phyloP scores from a whole-genome alignment of 352 stramenopile genomes.

The Lagenidium sp. region DNA sequence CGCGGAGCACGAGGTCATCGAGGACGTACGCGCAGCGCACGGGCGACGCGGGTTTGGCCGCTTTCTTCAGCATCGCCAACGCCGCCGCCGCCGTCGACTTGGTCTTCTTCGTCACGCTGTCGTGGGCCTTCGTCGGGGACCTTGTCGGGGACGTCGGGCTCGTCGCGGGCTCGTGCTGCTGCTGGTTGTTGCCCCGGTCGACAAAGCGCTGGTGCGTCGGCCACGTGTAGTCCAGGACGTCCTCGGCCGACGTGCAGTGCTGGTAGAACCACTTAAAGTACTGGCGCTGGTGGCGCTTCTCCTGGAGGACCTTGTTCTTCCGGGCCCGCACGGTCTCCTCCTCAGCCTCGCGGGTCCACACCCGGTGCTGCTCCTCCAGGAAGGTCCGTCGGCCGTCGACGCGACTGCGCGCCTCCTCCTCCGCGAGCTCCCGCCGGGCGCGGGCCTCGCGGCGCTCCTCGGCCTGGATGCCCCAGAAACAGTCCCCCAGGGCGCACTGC shows the following conservation, averaged over 20 bases:
- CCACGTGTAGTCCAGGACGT: slow-evolving; percentile 48
- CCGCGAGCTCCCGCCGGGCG: slow-evolving; percentile 22
- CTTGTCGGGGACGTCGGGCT: not conserved
- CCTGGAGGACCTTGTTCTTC: slow-evolving; percentile 14
- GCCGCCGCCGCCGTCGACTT: too few relatives aligned
- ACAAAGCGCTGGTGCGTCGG: slow-evolving; percentile 22
- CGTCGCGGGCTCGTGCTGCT: not conserved
- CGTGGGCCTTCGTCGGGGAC: not conserved
- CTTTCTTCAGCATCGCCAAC: too few relatives aligned
- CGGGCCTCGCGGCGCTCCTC: slow-evolving; percentile 27
- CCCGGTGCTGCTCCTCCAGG: slow-evolving; percentile 16
- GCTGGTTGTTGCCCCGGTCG: not conserved
- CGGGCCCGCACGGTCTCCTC: slow-evolving; percentile 3
- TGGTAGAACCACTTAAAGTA: slow-evolving; percentile 64
- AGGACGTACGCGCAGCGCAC: slow-evolving; percentile 36
- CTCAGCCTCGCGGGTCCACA: slow-evolving; percentile 27
- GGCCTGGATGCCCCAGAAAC: slow-evolving; percentile 54
- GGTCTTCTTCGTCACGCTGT: too few relatives aligned
- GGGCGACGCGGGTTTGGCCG: too few relatives aligned
- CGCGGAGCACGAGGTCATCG: slow-evolving; percentile 43
- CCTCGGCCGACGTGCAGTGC: slow-evolving; percentile 37
- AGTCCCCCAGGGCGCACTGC: slow-evolving; percentile 35
- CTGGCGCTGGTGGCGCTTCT: slow-evolving; percentile 29
- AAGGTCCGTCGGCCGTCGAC: slow-evolving; percentile 17
- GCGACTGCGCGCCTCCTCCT: slow-evolving; percentile 28